A percentile compares a stretch with the other conserved stretches of the same genome.
Evolutionary conservation across 2,329 filamentous ascomycete species (phyloP).

Genomic region (Cladorrhinum sp.): DNA sequence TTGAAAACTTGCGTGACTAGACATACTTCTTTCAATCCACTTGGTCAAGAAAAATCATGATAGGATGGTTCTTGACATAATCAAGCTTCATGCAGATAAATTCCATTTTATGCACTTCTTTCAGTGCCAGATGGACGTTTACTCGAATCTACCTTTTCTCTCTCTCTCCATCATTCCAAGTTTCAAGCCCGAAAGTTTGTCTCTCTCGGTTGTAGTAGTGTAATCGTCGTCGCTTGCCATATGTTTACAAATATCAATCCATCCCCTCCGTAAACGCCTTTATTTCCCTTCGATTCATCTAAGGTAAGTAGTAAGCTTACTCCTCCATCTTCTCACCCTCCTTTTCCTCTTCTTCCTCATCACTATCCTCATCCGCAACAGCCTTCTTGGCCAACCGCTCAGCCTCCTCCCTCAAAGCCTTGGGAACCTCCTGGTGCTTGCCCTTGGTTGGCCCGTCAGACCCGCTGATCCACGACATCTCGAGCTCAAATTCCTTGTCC

Average conservation of each 20-base stretch:
- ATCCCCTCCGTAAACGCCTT: conserved; percentile 14
- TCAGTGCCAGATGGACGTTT: conserved; percentile 21
- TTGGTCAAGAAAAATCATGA: too few relatives aligned
- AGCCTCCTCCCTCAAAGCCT: conserved; percentile 85
- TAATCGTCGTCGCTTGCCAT: conserved; percentile 13
- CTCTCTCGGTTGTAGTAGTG: neutral
- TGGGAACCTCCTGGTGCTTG: conserved; percentile 88
- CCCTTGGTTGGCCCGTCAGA: conserved; percentile 86
- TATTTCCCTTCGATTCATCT: neutral
- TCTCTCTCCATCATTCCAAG: neutral
- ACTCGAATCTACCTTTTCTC: conserved; percentile 20
- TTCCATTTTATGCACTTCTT: neutral
- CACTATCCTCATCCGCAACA: conserved; percentile 82
- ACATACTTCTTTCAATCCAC: too few relatives aligned
- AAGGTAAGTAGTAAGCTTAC: conserved; percentile 45
- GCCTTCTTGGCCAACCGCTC: conserved; percentile 89
- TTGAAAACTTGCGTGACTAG: neutral
- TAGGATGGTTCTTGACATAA: too few relatives aligned
- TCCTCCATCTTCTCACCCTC: conserved; percentile 86
- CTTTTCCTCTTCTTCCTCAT: conserved; percentile 59
- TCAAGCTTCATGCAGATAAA: too few relatives aligned
- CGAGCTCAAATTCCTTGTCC: conserved; percentile 98
- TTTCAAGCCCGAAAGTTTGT: neutral
- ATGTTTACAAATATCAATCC: conserved; percentile 24
- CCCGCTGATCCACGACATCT: conserved; percentile 97